phyloP scores from a whole-genome alignment of 768 basidiomycete species.

The Mycena latifolia region DNA sequence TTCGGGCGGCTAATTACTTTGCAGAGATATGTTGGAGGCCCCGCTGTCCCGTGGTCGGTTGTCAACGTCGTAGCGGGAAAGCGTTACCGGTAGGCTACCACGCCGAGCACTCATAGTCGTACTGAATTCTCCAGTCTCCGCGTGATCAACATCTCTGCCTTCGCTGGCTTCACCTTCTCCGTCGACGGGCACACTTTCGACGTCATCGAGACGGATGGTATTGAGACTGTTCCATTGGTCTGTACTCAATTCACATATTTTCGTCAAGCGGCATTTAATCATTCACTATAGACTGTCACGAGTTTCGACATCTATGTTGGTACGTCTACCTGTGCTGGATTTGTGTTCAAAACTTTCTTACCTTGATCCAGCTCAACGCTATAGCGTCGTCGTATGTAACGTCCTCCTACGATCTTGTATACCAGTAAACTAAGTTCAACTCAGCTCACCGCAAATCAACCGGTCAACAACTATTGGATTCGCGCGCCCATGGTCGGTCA shows the following conservation, averaged over 20 bases:
- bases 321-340: slow-evolving; percentile 27
- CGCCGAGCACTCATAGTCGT: background rate
- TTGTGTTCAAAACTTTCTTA: slow-evolving; percentile 38
- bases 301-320: slow-evolving; percentile 47
- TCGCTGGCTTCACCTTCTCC: slow-evolving; percentile 41
- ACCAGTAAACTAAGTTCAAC: background rate
- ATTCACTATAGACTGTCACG: slow-evolving; percentile 38
- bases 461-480: background rate
- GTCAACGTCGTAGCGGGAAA: slow-evolving; percentile 50
- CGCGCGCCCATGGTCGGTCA: background rate
- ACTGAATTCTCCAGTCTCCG: slow-evolving; percentile 54
- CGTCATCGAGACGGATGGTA: slow-evolving; percentile 51
- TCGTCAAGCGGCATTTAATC: background rate
- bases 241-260: background rate
- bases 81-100: slow-evolving; percentile 41
- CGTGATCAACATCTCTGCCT: slow-evolving; percentile 52
- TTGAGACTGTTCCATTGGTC: slow-evolving; percentile 39
- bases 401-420: background rate
- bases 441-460: background rate
- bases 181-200: slow-evolving; percentile 45
- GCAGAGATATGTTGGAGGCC: slow-evolving; percentile 49
- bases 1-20: slow-evolving; percentile 51
- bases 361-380: slow-evolving; percentile 18
- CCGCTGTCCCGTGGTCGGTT: slow-evolving; percentile 45
- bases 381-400: slow-evolving; percentile 27